Conservation (phyloP, 164 flowering plant genomes). For the Euptelea pleiosperma region DNA sequence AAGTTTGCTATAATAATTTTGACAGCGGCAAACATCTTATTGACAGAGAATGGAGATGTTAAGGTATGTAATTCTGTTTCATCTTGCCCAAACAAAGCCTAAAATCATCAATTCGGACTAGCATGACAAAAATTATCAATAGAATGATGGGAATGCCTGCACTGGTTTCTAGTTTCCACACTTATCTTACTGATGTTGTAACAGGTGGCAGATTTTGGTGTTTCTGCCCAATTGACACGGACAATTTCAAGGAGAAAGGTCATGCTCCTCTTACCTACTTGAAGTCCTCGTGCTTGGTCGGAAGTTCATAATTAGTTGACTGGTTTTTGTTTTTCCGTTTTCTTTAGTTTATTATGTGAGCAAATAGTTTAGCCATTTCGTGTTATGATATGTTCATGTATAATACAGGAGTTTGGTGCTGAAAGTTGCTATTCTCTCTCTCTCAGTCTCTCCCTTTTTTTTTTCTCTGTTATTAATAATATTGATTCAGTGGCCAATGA, state of each 20-base stretch:
- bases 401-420: background rate
- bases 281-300: background rate
- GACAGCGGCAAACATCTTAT: constrained; percentile 95
- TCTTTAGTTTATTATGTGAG: background rate
- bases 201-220: constrained; percentile 99
- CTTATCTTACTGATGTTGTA: constrained; percentile 19
- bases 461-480: no score
- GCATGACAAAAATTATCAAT: background rate
- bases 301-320: background rate
- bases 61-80: constrained; percentile 48
- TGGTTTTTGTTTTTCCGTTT: no score
- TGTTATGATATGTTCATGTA: background rate
- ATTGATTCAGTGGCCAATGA: no score
- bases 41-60: constrained; percentile 95
- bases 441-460: no score
- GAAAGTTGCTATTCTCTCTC: background rate
- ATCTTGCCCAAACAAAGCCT: background rate
- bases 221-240: constrained; percentile 93
- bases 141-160: background rate
- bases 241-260: constrained; percentile 99
- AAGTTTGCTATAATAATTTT: constrained; percentile 22
- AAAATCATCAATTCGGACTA: background rate
- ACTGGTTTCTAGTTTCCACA: constrained; percentile 1
- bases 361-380: background rate
- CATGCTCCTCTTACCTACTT: constrained; percentile 6